Conservation (phyloP, 257 asterid species). For the Nicotiana paniculata region DNA sequence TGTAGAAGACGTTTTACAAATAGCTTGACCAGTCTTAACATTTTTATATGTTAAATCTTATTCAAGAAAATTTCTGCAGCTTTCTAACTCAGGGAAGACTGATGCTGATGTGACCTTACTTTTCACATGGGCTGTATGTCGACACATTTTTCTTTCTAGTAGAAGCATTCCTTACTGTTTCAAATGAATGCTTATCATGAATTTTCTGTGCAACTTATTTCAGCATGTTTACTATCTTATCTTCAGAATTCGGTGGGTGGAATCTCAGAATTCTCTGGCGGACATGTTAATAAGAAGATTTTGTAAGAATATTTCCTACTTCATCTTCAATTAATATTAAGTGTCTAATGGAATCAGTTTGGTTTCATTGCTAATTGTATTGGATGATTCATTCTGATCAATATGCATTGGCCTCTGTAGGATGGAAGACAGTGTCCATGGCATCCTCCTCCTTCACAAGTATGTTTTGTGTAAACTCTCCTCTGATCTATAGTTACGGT, state of each 20-base stretch:
- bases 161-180: constrained; percentile 8
- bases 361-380: not conserved
- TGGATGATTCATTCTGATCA: not conserved
- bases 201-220: not conserved
- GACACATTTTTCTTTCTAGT: not conserved
- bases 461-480: constrained; percentile 24
- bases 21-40: constrained; percentile 14
- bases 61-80: constrained; percentile 29
- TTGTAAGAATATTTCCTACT: not conserved
- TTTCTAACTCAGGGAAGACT: constrained; percentile 60
- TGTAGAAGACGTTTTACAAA: constrained; percentile 13
- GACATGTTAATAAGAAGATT: constrained; percentile 46
- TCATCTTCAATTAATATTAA: not conserved
- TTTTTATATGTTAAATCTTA: not conserved
- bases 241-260: constrained; percentile 93
- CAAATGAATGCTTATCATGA: not conserved
- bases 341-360: not conserved
- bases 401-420: constrained; percentile 20
- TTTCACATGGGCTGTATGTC: constrained; percentile 90
- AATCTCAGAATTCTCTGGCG: constrained; percentile 79
- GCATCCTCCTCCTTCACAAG: constrained; percentile 88
- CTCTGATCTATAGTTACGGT: not conserved
- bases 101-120: constrained; percentile 77
- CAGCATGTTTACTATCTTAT: constrained; percentile 10
- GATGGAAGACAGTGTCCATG: constrained; percentile 51